phyloP scores from a whole-genome alignment of 805 yeast genomes.

The Cyberlindnera mississippiensis region DNA sequence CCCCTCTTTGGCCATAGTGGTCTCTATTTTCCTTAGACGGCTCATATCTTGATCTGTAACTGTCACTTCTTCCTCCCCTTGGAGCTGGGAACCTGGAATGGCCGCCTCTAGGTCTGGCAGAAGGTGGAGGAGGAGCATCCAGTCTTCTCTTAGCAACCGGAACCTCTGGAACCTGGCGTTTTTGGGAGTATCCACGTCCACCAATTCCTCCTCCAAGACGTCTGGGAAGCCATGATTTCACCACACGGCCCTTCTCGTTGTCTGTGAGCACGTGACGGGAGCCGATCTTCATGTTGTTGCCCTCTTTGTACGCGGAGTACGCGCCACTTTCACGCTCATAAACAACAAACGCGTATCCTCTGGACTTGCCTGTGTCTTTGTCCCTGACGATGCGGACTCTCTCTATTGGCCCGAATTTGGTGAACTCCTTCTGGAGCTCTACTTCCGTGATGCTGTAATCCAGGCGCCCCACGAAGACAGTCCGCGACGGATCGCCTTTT shows the following conservation, averaged over 20 bases:
- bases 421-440: conserved; percentile 60
- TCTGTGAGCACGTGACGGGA: conserved; percentile 63
- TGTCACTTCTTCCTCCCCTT: conserved; percentile 11
- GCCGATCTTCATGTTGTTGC: conserved; percentile 48
- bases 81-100: conserved; percentile 8
- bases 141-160: conserved; percentile 7
- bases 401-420: conserved; percentile 68
- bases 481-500: conserved; percentile 68
- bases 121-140: conserved; percentile 4
- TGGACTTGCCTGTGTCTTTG: conserved; percentile 47
- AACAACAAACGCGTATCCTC: conserved; percentile 83
- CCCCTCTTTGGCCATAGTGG: neutral
- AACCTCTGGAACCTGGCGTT: conserved; percentile 17
- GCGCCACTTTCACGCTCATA: conserved; percentile 61
- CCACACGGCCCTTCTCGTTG: conserved; percentile 63
- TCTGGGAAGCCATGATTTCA: conserved; percentile 66
- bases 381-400: conserved; percentile 54
- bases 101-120: conserved; percentile 5
- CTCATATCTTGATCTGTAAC: conserved; percentile 12
- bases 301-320: conserved; percentile 54
- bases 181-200: conserved; percentile 61
- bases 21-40: conserved; percentile 5
- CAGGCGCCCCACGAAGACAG: conserved; percentile 75
- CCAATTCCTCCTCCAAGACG: conserved; percentile 93
- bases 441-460: conserved; percentile 61